Conservation (phyloP, 1,284 basidiomycete species). For the Leccinum glutinopallens region DNA sequence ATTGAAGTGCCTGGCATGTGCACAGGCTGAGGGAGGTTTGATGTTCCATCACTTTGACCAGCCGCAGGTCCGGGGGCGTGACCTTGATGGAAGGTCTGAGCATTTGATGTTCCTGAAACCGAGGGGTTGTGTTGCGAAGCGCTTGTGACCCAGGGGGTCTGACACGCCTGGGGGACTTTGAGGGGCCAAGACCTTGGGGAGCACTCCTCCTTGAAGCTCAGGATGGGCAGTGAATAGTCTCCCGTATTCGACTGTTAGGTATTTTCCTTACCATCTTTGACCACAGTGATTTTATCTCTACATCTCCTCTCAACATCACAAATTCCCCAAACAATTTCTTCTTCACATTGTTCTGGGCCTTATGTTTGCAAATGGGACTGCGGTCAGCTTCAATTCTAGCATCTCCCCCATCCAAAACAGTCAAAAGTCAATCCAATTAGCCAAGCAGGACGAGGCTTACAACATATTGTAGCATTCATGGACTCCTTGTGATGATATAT, state of each 20-base stretch:
- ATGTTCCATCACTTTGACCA: too few relatives aligned
- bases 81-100: too few relatives aligned
- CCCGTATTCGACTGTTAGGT: background rate
- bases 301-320: background rate
- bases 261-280: background rate
- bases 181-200: too few relatives aligned
- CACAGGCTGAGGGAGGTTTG: too few relatives aligned
- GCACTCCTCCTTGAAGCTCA: background rate
- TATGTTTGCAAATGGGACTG: background rate
- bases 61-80: too few relatives aligned
- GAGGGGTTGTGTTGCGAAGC: too few relatives aligned
- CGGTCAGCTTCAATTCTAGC: background rate
- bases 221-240: background rate
- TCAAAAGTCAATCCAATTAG: background rate
- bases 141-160: too few relatives aligned
- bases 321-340: background rate
- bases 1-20: too few relatives aligned
- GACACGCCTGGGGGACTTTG: too few relatives aligned
- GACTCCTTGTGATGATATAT: background rate
- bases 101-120: too few relatives aligned
- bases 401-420: background rate
- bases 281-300: background rate
- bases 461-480: background rate
- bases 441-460: background rate
- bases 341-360: background rate